These are phyloP conservation scores for Puccinia brachypodii DNA, from an alignment of 1,284 basidiomycete genomes.

Conservation along the genomic window DNA sequence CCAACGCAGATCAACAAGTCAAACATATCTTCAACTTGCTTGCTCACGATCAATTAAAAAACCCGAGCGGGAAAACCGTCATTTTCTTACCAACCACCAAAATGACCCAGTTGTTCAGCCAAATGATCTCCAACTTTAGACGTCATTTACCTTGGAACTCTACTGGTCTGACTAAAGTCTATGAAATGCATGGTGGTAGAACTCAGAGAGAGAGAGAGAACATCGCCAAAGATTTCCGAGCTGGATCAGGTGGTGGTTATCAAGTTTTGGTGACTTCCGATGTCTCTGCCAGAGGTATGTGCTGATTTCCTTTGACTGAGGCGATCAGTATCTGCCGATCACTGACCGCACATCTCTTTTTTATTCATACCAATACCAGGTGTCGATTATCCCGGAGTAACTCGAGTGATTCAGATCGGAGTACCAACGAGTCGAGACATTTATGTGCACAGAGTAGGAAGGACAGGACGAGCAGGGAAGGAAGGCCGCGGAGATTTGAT, in stretches of 20 bases:
- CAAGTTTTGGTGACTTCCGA: slow-evolving; percentile 58
- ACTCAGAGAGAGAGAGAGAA: slow-evolving; percentile 67
- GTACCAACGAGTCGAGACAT: slow-evolving; percentile 70
- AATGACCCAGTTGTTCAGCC: slow-evolving; percentile 74
- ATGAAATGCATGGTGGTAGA: slow-evolving; percentile 85
- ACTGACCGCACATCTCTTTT: background rate
- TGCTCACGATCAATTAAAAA: slow-evolving; percentile 81
- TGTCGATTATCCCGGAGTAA: slow-evolving; percentile 69
- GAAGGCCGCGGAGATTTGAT: slow-evolving; percentile 81
- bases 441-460: slow-evolving; percentile 88
- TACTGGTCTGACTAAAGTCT: slow-evolving; percentile 64
- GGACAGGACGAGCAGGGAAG: slow-evolving; percentile 77
- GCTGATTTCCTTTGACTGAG: background rate
- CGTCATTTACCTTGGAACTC: slow-evolving; percentile 53
- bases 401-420: slow-evolving; percentile 89
- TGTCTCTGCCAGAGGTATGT: slow-evolving; percentile 58
- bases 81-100: slow-evolving; percentile 89
- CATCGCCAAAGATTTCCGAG: slow-evolving; percentile 70
- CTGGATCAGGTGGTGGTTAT: slow-evolving; percentile 58
- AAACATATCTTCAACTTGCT: slow-evolving; percentile 77
- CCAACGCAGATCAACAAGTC: slow-evolving; percentile 69
- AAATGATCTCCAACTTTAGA: slow-evolving; percentile 62
- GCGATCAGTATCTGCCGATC: background rate
- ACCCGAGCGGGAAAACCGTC: slow-evolving; percentile 69
- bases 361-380: slow-evolving; percentile 46